These are phyloP conservation scores for Ceratobasidium sp. DNA, from an alignment of 1,284 basidiomycete species.

Conservation along the genomic window DNA sequence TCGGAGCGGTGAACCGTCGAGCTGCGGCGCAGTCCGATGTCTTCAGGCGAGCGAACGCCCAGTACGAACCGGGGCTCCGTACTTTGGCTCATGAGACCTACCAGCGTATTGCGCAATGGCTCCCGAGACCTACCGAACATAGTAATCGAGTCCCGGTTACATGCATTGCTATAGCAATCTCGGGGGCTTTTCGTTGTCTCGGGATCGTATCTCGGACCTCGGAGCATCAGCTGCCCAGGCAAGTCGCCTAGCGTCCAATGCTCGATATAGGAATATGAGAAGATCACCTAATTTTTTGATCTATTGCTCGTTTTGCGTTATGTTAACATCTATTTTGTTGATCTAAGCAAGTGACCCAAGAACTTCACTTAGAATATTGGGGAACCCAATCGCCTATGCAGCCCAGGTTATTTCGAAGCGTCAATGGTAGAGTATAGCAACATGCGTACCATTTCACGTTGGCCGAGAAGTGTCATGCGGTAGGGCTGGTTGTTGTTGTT, in stretches of 20 bases:
- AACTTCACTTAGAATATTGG: no score
- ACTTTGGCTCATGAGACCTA: constrained; percentile 1
- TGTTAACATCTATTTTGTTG: neutral
- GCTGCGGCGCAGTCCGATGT: constrained; percentile 36
- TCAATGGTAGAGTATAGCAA: neutral
- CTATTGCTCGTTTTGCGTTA: no score
- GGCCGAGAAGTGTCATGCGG: constrained; percentile 22
- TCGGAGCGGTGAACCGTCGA: neutral
- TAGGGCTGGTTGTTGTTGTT: constrained; percentile 14
- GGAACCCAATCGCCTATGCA: neutral
- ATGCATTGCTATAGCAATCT: neutral
- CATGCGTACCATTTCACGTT: constrained; percentile 7
- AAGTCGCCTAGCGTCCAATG: neutral
- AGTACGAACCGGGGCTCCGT: neutral
- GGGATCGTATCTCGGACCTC: neutral
- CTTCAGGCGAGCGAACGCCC: neutral
- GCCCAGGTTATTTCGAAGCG: neutral
- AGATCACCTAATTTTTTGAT: no score
- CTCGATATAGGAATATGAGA: neutral
- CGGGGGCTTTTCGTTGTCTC: constrained; percentile 25
- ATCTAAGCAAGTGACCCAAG: neutral
- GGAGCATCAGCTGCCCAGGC: neutral
- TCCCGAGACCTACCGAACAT: neutral
- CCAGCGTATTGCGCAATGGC: constrained; percentile 12
- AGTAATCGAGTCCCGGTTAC: neutral